phyloP scores from a whole-genome alignment of 441 rosid genomes.

The Pelargonium australe region DNA sequence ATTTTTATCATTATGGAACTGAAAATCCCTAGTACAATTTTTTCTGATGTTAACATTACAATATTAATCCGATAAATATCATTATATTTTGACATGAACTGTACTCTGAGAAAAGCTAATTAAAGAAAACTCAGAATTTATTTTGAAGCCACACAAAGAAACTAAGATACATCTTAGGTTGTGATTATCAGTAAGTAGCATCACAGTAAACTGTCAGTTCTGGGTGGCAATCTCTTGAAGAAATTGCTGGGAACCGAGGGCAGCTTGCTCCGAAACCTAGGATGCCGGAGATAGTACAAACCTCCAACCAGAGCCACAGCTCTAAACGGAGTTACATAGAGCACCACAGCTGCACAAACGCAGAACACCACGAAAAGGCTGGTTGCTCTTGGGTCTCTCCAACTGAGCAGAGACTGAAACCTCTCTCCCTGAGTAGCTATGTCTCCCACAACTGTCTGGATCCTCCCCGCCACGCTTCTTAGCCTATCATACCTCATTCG shows the following conservation, averaged over 20 bases:
- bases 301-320: constrained; percentile 69
- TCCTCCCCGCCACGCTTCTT: constrained; percentile 87
- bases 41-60: no score
- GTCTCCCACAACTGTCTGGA: constrained; percentile 92
- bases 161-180: no score
- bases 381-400: constrained; percentile 96
- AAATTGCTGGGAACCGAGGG: constrained; percentile 93
- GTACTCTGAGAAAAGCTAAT: no score
- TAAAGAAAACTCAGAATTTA: no score
- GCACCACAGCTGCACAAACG: constrained; percentile 65
- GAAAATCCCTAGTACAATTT: no score
- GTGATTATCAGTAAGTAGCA: constrained; percentile 1
- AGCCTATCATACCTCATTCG: constrained; percentile 88
- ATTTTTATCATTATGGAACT: no score
- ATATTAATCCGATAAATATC: no score
- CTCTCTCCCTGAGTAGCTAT: constrained; percentile 95
- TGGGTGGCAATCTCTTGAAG: constrained; percentile 93
- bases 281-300: constrained; percentile 79
- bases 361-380: constrained; percentile 79
- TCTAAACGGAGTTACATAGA: constrained; percentile 86
- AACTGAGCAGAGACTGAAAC: constrained; percentile 79
- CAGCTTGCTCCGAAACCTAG: constrained; percentile 81
- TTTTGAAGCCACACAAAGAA: no score
- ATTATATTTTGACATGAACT: no score
- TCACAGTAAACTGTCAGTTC: constrained; percentile 93